Conservation (phyloP, 106 monocot genomes). For the Cymbidium sinense region DNA sequence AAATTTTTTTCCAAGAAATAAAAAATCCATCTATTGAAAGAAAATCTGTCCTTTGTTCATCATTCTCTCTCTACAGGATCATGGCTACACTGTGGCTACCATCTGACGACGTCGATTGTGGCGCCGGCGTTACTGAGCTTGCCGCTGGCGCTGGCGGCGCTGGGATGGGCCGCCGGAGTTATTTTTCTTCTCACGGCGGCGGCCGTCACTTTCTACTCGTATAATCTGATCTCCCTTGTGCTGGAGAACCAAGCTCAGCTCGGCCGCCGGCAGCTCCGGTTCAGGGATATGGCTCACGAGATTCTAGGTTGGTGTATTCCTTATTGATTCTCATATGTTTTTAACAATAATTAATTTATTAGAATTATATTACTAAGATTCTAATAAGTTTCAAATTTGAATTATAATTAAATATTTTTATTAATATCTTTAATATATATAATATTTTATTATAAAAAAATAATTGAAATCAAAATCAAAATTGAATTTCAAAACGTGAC, state of each 20-base stretch:
- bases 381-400: too few relatives aligned
- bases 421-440: too few relatives aligned
- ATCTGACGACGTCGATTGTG: constrained; percentile 86
- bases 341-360: too few relatives aligned
- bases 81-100: constrained; percentile 91
- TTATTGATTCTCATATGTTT: too few relatives aligned
- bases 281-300: constrained; percentile 76
- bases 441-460: too few relatives aligned
- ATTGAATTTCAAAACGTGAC: too few relatives aligned
- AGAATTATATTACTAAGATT: too few relatives aligned
- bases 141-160: constrained; percentile 59
- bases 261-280: constrained; percentile 68
- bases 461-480: too few relatives aligned
- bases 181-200: constrained; percentile 44
- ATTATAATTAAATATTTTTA: too few relatives aligned
- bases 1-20: too few relatives aligned
- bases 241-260: constrained; percentile 68
- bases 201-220: constrained; percentile 84
- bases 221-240: constrained; percentile 78
- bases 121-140: constrained; percentile 82
- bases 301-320: constrained; percentile 50
- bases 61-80: constrained; percentile 37
- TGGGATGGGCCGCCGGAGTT: constrained; percentile 67
- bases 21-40: too few relatives aligned
- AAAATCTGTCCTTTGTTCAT: too few relatives aligned